phyloP scores from a whole-genome alignment of 768 basidiomycete species.

The Sporobolomyces pararoseus region DNA sequence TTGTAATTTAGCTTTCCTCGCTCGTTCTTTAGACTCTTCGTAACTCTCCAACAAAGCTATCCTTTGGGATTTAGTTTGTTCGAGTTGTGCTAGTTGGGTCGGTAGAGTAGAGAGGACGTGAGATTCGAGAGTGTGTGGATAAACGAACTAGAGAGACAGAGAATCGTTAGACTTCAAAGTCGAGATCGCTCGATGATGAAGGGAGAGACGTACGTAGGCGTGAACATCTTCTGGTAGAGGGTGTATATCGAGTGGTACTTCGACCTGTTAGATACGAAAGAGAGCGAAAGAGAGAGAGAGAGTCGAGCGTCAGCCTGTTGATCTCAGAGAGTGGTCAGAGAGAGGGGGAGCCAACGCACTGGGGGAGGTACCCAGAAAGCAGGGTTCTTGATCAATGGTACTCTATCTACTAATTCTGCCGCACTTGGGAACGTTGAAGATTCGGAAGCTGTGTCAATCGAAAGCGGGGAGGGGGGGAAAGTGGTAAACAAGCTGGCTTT shows the following conservation, averaged over 20 bases:
- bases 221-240: conserved; percentile 86
- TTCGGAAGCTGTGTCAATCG: background rate
- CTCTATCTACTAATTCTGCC: conserved; percentile 48
- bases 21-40: conserved; percentile 55
- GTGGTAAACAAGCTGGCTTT: background rate
- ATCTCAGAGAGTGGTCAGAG: background rate
- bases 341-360: conserved; percentile 52
- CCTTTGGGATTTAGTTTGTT: conserved; percentile 63
- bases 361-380: conserved; percentile 78
- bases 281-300: background rate
- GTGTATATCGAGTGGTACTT: conserved; percentile 85
- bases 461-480: background rate
- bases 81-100: conserved; percentile 64
- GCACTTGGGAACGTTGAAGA: too few relatives aligned
- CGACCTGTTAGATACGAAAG: conserved; percentile 57
- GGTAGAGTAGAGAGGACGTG: conserved; percentile 75
- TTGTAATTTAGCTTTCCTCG: conserved; percentile 65
- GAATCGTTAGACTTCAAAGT: background rate
- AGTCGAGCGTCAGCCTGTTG: background rate
- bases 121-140: conserved; percentile 88
- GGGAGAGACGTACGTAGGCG: conserved; percentile 64
- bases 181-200: background rate
- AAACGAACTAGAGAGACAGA: conserved; percentile 68
- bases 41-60: conserved; percentile 67
- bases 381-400: conserved; percentile 88